Evolutionary conservation across 345 rosid species (phyloP), one percentile per base, ranked within the genome.

Genomic region (Melaleuca quinquenervia): DNA sequence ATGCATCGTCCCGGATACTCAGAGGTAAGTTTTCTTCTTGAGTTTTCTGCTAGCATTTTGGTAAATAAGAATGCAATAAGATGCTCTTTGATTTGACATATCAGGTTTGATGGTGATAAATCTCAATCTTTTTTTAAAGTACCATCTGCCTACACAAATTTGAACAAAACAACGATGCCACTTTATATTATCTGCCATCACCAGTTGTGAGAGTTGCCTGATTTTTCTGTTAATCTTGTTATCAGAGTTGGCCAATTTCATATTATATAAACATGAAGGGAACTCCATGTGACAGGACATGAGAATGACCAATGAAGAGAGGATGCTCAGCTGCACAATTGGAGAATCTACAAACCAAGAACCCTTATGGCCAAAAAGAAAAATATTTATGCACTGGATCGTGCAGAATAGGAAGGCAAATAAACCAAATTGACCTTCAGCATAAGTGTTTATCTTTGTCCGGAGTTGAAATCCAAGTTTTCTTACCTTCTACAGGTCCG

Each of bases 401-500:
- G 5, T 70, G 78, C 24, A 70, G 48, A 70, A 70, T 18, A 32
- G 82, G 60, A 60, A 88, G 78, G 84, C 52, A 50, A 86, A 50
- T 82, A 90, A 87, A 29, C 82, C 51, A 70, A 20, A 8, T 29
- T 64, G 29, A 32, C 32, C 16, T 60, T 60, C 74, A 29, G 44
- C 44, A 27, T 62, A 62, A 29, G 44, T 62, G 75, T 29, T 62
- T 62, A 29, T 62, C 75, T 29, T 20, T 62, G 44, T 62, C 29
- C 78, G 32, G 27, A 84, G 84, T 54, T 52, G 82, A 58, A 76
- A 85, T 75, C 56, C 53, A 48, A 84, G 64, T 64, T 86, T 84
- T 24, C 54, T 87, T 94, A 96, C 99, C 98, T 95, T 97, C 99
- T 82, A 93, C 94, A 3, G 98, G 96, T 84, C 99, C 99, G 88